These are phyloP conservation scores for Stylosanthes scabra DNA, from an alignment of 331 rosid genomes.

Conservation along the genomic window DNA sequence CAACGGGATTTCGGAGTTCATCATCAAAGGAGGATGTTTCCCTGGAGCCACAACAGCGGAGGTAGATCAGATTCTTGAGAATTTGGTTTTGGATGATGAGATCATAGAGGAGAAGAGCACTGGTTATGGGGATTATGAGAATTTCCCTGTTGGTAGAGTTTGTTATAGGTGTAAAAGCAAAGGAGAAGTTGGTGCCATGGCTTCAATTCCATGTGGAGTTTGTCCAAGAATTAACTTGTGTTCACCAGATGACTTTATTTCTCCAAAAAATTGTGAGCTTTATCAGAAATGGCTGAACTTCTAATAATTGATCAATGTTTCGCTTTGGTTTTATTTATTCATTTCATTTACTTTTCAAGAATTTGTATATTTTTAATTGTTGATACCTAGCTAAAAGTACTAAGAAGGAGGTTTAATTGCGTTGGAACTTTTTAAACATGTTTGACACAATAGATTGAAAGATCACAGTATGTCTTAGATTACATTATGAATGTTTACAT, in stretches of 20 bases:
- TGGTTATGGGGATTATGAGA: constrained; percentile 58
- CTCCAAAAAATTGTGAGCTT: constrained; percentile 71
- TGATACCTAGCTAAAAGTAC: no score
- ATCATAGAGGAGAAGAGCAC: constrained; percentile 62
- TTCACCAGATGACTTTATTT: constrained; percentile 64
- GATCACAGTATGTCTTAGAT: no score
- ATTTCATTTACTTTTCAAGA: no score
- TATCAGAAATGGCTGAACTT: constrained; percentile 72
- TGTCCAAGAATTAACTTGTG: constrained; percentile 70
- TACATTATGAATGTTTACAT: no score
- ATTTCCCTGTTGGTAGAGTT: constrained; percentile 60
- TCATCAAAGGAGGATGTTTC: constrained; percentile 36
- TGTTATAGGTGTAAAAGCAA: constrained; percentile 66
- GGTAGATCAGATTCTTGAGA: constrained; percentile 58
- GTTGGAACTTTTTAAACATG: no score
- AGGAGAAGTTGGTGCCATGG: constrained; percentile 57
- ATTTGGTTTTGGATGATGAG: constrained; percentile 70
- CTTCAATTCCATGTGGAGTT: constrained; percentile 82
- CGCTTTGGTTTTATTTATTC: not conserved
- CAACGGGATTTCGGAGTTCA: constrained; percentile 46
- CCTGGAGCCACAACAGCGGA: constrained; percentile 49
- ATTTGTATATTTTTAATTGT: no score
- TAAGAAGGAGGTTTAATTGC: no score
- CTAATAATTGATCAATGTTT: constrained; percentile 38
- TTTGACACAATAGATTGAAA: no score